Evolutionary conservation across 202 grass and related monocot genomes (phyloP), one percentile per base, ranked within the genome.

Genomic region (Setaria viridis): DNA sequence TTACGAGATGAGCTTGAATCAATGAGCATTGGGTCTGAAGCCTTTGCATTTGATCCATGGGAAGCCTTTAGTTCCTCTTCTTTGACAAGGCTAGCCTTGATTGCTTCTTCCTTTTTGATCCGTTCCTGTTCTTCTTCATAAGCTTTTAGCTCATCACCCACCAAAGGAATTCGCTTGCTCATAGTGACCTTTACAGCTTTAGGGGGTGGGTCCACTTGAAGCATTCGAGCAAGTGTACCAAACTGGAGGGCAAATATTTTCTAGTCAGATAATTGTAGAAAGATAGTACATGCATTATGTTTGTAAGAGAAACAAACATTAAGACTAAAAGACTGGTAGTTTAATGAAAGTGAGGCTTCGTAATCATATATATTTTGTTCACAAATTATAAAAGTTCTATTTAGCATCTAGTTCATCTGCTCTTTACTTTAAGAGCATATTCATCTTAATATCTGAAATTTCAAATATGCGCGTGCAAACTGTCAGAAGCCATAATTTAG

Each of bases 191-290:
- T 99, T 46, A 99, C 93, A 88, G 96, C 96, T 91, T 92, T 99
- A 47, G 93, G 93, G 19, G 93, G 96, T 77, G 96, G 96, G 71
- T 99, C 96, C 76, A 99, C 96, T 92, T 99, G 96, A 87, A 99
- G 93, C 96, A 99, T 99, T 54, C 91, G 91, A 68, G 96, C 96
- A 77, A 99, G 93, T 74, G 96, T 99, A 62, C 96, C 93, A 94
- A 99, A 99, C 96, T 99, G 58, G 37, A 88, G 53, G 9, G 35
- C 16, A 49, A 42, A 82, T 43, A 82, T 78, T 70, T 62, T 85
- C 45, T 70, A 78, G 78, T 88, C 45, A 85, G 54, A 34, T 15
- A 63, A 37, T 64, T 74, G 59, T 33, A 43, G 5, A 73, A 47
- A 56, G 50, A n/a, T 33, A 9, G 33, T 77, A 82, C 35, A 12